Evolutionary conservation across 2,329 filamentous ascomycete species (phyloP).

Genomic region (Sarocladiaceae sp.): DNA sequence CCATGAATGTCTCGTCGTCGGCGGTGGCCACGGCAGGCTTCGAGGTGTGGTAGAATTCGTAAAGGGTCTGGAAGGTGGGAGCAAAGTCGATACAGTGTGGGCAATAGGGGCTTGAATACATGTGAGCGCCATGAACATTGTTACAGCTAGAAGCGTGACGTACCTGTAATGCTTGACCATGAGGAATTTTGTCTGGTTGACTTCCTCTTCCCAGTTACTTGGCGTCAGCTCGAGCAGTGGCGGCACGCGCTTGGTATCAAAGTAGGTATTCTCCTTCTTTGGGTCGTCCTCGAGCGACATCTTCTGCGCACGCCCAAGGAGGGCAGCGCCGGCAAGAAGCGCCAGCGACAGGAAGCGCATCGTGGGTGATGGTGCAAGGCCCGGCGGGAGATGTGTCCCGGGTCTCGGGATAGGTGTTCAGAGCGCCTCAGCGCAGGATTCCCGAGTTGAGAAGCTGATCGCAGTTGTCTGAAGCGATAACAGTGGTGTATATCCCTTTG

Average conservation of each 20-base stretch:
- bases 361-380: neutral
- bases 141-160: slow-evolving; percentile 7
- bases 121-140: slow-evolving; percentile 12
- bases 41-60: slow-evolving; percentile 92
- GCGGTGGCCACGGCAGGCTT: slow-evolving; percentile 56
- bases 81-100: slow-evolving; percentile 73
- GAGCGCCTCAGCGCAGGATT: neutral
- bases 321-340: slow-evolving; percentile 38
- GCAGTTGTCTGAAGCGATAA: too few relatives aligned
- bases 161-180: slow-evolving; percentile 65
- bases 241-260: slow-evolving; percentile 62
- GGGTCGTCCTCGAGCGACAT: slow-evolving; percentile 27
- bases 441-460: too few relatives aligned
- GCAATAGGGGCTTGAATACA: slow-evolving; percentile 46
- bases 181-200: slow-evolving; percentile 46
- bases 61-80: slow-evolving; percentile 82
- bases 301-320: slow-evolving; percentile 23
- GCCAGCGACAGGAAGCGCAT: slow-evolving; percentile 24
- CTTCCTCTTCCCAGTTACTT: slow-evolving; percentile 49
- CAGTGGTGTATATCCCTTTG: too few relatives aligned
- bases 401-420: too few relatives aligned
- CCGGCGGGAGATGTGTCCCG: neutral
- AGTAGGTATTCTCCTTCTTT: slow-evolving; percentile 44
- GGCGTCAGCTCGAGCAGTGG: slow-evolving; percentile 55
- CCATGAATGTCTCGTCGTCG: slow-evolving; percentile 57